A percentile compares a stretch with the other conserved stretches of the same genome.
phyloP scores from a whole-genome alignment of 495 filamentous ascomycete genomes.

The Pseudoneurospora amorphoporcata region DNA sequence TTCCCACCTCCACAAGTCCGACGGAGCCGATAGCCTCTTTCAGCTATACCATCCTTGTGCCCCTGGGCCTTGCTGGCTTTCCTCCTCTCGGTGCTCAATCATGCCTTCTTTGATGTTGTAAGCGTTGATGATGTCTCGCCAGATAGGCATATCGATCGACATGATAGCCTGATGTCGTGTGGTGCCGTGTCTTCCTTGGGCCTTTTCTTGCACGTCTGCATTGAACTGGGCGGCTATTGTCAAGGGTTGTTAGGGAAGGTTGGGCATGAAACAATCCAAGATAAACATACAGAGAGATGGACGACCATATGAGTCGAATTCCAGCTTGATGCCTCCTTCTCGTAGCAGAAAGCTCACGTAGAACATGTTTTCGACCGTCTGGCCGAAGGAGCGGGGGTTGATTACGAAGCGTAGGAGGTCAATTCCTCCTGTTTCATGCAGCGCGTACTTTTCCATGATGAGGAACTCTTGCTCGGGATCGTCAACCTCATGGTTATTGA shows the following conservation, averaged over 20 bases:
- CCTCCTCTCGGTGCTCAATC: slow-evolving; percentile 71
- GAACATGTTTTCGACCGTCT: slow-evolving; percentile 96
- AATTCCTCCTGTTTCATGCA: slow-evolving; percentile 55
- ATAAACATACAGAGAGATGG: slow-evolving; percentile 59
- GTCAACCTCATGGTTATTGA: slow-evolving; percentile 26
- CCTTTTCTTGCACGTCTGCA: slow-evolving; percentile 11
- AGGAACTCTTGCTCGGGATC: slow-evolving; percentile 28
- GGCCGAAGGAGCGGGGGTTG: slow-evolving; percentile 83
- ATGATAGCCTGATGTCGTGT: slow-evolving; percentile 76
- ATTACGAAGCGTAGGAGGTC: slow-evolving; percentile 74
- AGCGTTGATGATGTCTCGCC: slow-evolving; percentile 61
- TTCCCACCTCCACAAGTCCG: neutral
- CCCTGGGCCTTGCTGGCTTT: slow-evolving; percentile 42
- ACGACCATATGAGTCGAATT: slow-evolving; percentile 50
- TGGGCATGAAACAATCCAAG: neutral
- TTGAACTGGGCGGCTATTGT: slow-evolving; percentile 15
- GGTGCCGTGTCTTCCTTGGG: slow-evolving; percentile 26
- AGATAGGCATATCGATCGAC: slow-evolving; percentile 70
- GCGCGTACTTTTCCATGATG: slow-evolving; percentile 41
- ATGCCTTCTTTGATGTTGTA: slow-evolving; percentile 69
- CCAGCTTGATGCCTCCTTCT: slow-evolving; percentile 65
- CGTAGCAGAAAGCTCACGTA: slow-evolving; percentile 90
- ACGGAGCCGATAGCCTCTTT: neutral
- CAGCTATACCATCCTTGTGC: slow-evolving; percentile 71
- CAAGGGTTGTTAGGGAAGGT: neutral